Evolutionary conservation across 305 asterid genomes (phyloP).

Genomic region (Rubia peregrina): DNA sequence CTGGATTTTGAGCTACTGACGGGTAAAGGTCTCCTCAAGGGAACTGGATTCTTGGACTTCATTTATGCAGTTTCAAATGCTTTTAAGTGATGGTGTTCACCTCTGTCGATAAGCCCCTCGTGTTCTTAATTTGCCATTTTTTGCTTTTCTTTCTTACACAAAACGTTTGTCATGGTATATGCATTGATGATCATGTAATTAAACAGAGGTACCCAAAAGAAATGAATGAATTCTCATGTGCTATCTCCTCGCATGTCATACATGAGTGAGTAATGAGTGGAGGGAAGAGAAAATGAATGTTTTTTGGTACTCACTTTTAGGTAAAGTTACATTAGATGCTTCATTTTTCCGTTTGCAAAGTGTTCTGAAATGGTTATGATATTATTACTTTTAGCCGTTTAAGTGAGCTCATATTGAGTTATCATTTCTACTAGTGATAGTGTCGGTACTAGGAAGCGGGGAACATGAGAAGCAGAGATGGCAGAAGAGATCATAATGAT

Average conservation of each 20-base stretch:
- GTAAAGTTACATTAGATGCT: no score
- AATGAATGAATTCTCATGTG: constrained; percentile 3
- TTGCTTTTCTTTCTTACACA: not conserved
- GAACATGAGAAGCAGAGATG: no score
- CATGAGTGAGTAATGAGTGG: not conserved
- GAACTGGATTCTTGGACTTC: constrained; percentile 98
- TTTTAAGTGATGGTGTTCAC: constrained; percentile 35
- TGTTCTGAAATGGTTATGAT: no score
- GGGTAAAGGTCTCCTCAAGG: constrained; percentile 83
- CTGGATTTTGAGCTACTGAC: constrained; percentile 87
- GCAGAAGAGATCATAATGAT: no score
- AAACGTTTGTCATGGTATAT: constrained; percentile 10
- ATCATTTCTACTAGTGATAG: no score
- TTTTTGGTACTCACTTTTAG: no score
- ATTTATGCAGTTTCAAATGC: constrained; percentile 61
- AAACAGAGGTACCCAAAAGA: constrained; percentile 5
- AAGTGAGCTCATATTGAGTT: no score
- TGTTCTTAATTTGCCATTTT: not conserved
- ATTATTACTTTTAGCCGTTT: no score
- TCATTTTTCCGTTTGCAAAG: no score
- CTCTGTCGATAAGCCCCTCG: not conserved
- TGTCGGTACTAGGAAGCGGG: no score
- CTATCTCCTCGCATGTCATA: not conserved
- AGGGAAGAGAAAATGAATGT: no score
- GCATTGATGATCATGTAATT: constrained; percentile 5